A percentile compares a stretch with the other conserved stretches of the same genome.
These are phyloP conservation scores for Helichrysum umbraculigerum DNA, from an alignment of 129 eudicot species.

Conservation along the genomic window DNA sequence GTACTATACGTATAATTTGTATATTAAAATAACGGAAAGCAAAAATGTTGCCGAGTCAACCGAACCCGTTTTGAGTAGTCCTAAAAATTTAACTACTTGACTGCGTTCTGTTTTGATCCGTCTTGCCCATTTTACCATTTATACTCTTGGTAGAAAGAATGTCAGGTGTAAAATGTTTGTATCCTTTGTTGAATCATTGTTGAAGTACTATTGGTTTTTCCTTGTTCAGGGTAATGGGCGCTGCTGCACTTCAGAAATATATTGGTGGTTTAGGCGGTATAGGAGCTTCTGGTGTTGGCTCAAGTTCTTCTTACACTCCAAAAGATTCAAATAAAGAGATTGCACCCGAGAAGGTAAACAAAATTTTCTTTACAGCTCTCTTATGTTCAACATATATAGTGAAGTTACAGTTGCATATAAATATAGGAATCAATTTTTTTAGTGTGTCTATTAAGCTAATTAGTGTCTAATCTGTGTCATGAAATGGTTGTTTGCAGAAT, in stretches of 20 bases:
- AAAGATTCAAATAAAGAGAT: conserved; percentile 91
- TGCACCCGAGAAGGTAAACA: conserved; percentile 79
- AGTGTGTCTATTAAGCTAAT: not conserved
- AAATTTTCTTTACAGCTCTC: not conserved
- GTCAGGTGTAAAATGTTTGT: not conserved
- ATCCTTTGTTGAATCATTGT: not conserved
- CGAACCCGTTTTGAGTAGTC: not conserved
- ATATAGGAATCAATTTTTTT: not conserved
- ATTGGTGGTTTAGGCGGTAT: conserved; percentile 83
- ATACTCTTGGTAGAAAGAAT: conserved; percentile 11
- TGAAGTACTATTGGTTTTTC: not conserved
- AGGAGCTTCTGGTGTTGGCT: conserved; percentile 92
- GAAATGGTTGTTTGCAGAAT: conserved; percentile 53
- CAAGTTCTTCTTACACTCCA: conserved; percentile 84
- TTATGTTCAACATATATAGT: not conserved
- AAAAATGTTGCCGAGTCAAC: no score
- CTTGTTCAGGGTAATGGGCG: conserved; percentile 72
- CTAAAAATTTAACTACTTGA: not conserved
- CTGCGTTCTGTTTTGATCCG: not conserved
- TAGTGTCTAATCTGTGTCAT: conserved; percentile 2
- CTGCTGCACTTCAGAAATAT: conserved; percentile 92
- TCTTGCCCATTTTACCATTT: not conserved
- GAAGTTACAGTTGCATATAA: not conserved
- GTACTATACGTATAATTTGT: not conserved
- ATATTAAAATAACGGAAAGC: no score